Evolutionary conservation across 2,329 filamentous ascomycete species (phyloP).

Genomic region (Seiridium cupressi): DNA sequence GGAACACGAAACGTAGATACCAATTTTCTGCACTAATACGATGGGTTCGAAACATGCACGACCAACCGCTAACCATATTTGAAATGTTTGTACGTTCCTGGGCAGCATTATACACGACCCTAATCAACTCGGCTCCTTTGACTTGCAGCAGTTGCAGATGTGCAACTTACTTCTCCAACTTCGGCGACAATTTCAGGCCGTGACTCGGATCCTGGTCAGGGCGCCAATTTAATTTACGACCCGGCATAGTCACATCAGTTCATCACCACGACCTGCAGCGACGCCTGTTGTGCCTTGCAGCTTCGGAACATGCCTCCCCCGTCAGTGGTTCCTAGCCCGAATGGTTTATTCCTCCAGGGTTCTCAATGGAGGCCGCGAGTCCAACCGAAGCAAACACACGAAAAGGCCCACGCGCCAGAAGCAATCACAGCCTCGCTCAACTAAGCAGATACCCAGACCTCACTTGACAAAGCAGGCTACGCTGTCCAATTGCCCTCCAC

Average conservation of each 20-base stretch:
- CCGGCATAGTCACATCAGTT: constrained; percentile 1
- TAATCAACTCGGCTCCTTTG: neutral
- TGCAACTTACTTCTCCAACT: neutral
- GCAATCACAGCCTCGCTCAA: neutral
- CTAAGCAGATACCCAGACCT: neutral
- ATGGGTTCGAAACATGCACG: too few relatives aligned
- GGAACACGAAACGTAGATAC: too few relatives aligned
- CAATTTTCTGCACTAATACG: too few relatives aligned
- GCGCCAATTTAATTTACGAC: constrained; percentile 2
- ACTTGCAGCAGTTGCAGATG: neutral
- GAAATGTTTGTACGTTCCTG: too few relatives aligned
- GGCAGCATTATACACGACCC: too few relatives aligned
- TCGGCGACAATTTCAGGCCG: neutral
- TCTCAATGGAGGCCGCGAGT: neutral
- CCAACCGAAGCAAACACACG: neutral
- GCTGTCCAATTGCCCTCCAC: neutral
- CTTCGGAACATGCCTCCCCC: neutral
- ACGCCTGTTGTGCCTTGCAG: neutral
- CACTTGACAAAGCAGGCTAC: neutral
- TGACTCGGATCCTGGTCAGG: neutral
- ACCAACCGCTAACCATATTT: too few relatives aligned
- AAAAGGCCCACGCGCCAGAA: neutral
- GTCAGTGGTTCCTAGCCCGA: neutral
- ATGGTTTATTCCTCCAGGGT: neutral
- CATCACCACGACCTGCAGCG: neutral